These are phyloP conservation scores for Triticum dicoccoides DNA, from an alignment of 176 grass and related monocot species.

Conservation along the genomic window DNA sequence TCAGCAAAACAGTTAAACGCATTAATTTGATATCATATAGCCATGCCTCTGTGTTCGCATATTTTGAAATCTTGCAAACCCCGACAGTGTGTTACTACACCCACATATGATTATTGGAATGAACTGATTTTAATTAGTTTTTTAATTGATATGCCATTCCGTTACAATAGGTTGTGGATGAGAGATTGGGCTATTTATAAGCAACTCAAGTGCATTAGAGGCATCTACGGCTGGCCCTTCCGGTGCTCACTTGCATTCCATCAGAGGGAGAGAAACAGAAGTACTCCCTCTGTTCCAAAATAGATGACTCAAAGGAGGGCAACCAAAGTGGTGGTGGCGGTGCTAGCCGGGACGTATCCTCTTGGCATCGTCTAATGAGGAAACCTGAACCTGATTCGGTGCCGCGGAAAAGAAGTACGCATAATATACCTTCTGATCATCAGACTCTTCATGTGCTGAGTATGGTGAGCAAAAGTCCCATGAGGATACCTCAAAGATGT, in stretches of 20 bases:
- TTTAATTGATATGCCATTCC: neutral
- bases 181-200: too few relatives aligned
- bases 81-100: neutral
- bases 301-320: neutral
- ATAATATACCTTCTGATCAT: too few relatives aligned
- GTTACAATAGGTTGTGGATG: neutral
- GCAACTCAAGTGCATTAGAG: too few relatives aligned
- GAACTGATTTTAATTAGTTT: neutral
- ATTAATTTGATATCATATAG: too few relatives aligned
- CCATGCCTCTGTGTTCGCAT: neutral
- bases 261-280: neutral
- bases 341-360: neutral
- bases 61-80: neutral
- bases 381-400: too few relatives aligned
- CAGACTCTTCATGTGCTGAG: too few relatives aligned
- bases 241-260: neutral
- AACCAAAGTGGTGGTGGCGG: neutral
- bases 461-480: too few relatives aligned
- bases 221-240: too few relatives aligned
- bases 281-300: too few relatives aligned
- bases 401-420: too few relatives aligned
- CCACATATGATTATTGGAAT: neutral
- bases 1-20: too few relatives aligned
- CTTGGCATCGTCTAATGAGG: too few relatives aligned
- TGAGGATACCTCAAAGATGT: conserved; percentile 31